phyloP scores from a whole-genome alignment of 2,329 filamentous ascomycete genomes.

The Dissoconium aciculare region DNA sequence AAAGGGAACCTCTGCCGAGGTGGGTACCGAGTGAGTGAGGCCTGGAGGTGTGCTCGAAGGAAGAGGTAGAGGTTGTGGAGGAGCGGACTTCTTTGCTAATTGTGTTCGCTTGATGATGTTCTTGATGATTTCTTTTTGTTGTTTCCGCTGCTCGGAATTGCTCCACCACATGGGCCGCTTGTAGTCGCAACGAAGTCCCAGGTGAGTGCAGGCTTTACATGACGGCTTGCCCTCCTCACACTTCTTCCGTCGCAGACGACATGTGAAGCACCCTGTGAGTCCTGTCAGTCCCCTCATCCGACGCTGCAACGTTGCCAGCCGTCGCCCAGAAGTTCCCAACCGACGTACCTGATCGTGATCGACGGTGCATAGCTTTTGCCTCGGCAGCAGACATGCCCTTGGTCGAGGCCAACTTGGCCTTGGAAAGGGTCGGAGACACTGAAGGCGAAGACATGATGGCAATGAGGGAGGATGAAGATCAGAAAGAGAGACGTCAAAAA shows the following conservation, averaged over 20 bases:
- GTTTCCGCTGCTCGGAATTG: constrained; percentile 70
- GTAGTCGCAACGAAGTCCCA: constrained; percentile 85
- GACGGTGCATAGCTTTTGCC: constrained; percentile 55
- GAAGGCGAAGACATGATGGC: constrained; percentile 32
- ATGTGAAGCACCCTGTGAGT: constrained; percentile 49
- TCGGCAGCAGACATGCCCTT: constrained; percentile 37
- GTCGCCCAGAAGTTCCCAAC: neutral
- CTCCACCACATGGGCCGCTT: constrained; percentile 96
- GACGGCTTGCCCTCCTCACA: constrained; percentile 52
- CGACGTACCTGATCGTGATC: constrained; percentile 79
- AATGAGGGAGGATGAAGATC: constrained; percentile 28
- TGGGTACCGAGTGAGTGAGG: constrained; percentile 58
- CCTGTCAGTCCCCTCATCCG: constrained; percentile 20
- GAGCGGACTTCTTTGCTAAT: constrained; percentile 67
- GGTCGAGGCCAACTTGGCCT: constrained; percentile 35
- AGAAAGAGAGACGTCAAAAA: constrained; percentile 16
- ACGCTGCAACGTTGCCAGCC: constrained; percentile 9
- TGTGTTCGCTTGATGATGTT: constrained; percentile 95
- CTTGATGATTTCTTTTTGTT: constrained; percentile 93
- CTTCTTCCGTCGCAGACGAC: constrained; percentile 53
- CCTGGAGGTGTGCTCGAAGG: constrained; percentile 53
- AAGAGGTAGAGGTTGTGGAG: constrained; percentile 26
- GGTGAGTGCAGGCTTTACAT: constrained; percentile 50
- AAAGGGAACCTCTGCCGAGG: constrained; percentile 52
- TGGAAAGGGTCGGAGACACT: constrained; percentile 27